phyloP scores from a whole-genome alignment of 129 eudicot genomes.

The Tanacetum coccineum region DNA sequence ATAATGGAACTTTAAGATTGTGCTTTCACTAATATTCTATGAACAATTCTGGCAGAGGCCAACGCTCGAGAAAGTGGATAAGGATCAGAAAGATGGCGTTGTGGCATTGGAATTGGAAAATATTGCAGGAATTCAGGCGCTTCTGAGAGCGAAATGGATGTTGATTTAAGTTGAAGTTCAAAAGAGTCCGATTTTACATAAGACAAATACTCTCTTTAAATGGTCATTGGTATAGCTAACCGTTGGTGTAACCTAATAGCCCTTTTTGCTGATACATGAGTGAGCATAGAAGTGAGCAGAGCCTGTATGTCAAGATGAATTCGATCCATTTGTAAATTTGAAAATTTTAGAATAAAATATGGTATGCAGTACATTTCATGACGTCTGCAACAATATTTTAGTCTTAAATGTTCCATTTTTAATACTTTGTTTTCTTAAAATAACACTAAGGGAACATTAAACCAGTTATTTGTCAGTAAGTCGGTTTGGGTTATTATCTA shows the following conservation, averaged over 20 bases:
- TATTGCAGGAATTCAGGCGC: neutral
- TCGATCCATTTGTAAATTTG: neutral
- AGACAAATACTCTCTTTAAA: neutral
- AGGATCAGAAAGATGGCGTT: conserved; percentile 9
- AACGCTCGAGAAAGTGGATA: conserved; percentile 9
- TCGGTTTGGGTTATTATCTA: too few species aligned
- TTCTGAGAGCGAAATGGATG: conserved; percentile 8
- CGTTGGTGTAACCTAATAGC: neutral
- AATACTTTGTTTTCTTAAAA: too few species aligned
- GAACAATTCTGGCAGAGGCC: conserved; percentile 4
- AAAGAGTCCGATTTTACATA: neutral
- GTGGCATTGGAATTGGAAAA: conserved; percentile 12
- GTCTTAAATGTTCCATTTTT: too few species aligned
- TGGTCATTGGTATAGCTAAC: neutral
- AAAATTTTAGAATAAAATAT: too few species aligned
- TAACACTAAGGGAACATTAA: too few species aligned
- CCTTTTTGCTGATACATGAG: neutral
- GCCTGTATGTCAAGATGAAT: neutral
- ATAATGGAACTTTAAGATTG: too few species aligned
- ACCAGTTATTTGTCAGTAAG: too few species aligned
- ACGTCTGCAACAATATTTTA: too few species aligned
- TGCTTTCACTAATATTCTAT: too few species aligned
- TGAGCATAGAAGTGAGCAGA: neutral
- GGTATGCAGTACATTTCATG: too few species aligned
- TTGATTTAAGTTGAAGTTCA: too few species aligned